Base-by-base conservation (phyloP, 2,329 filamentous ascomycete species). In the Trichoderma arundinaceum region DNA sequence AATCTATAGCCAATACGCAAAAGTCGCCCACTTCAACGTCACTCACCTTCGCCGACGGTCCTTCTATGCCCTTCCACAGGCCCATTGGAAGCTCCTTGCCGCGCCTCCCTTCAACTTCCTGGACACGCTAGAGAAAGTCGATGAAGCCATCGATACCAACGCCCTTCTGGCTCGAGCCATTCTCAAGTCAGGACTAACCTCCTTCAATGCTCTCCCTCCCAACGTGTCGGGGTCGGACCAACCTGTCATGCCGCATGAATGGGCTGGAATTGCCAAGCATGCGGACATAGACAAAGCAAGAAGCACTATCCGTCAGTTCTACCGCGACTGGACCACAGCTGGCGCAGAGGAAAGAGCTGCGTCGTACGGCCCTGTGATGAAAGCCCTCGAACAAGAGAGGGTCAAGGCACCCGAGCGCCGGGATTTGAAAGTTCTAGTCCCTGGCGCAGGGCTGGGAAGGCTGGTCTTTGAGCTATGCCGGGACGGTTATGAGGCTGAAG, bases 271-370 rank as follows among this genome's bases (percentile, higher is more conserved):
- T 38, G 90, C 93, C 13, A 94, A 89, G 49, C 79, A 87, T 32
- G 82, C 82, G 22, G 94, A 98, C 73, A 82, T 96, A 61, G 92
- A 96, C 75, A 99, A 98, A 78, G 94, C 94, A 1, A 87, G 93
- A 68, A 96, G 92, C 73, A 98, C 94, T 1, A 84, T 99, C 59
- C 88, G 94, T 10, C 95, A 99, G 74, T 92, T 98, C 76, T 98
- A 94, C 77, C 89, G 95, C 15, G 95, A 99, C 77, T 99, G 96
- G 95, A 92, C 92, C 28, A 84, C 82, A 1, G 93, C 91, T 72
- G 95, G 94, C 0, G 81, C 80, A 2, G 74, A 77, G 0, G 96
- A 99, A 80, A 83, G 95, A 44, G 82, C 86, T n/a, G 87, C 87
- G 3, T 92, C 90, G 73, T 96, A 95, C 74, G 84, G 82, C 0